These are phyloP conservation scores for Striga asiatica DNA, from an alignment of 257 asterid species.

Conservation along the genomic window DNA sequence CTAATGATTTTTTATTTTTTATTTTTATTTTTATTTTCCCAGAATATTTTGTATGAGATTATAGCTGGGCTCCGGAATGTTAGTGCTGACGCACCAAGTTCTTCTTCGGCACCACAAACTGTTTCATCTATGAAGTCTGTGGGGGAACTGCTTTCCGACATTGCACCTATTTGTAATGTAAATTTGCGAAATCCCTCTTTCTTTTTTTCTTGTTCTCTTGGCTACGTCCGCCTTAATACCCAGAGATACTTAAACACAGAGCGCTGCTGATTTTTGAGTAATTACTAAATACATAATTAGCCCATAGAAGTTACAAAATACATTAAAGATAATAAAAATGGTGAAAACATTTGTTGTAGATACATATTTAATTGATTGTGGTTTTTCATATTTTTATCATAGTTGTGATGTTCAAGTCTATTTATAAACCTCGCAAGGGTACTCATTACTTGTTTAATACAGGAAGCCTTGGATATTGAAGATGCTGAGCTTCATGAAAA, in stretches of 20 bases:
- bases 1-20: conserved; percentile 9
- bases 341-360: too few relatives aligned
- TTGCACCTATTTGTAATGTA: conserved; percentile 52
- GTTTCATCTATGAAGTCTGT: conserved; percentile 52
- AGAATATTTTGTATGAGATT: conserved; percentile 72
- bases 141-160: conserved; percentile 61
- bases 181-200: conserved; percentile 7
- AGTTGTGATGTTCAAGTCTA: too few relatives aligned
- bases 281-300: neutral
- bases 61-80: conserved; percentile 70
- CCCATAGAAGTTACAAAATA: too few relatives aligned
- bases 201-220: neutral
- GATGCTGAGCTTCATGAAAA: conserved; percentile 28
- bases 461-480: conserved; percentile 59
- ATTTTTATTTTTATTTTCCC: too few relatives aligned
- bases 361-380: too few relatives aligned
- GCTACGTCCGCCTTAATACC: neutral
- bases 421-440: too few relatives aligned
- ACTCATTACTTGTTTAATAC: conserved; percentile 20
- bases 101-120: conserved; percentile 65
- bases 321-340: too few relatives aligned
- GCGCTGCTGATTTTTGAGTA: neutral
- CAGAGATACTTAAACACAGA: neutral
- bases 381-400: too few relatives aligned
- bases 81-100: conserved; percentile 57